phyloP scores from a whole-genome alignment of 2,329 filamentous ascomycete genomes.

The Xylaria sp. region DNA sequence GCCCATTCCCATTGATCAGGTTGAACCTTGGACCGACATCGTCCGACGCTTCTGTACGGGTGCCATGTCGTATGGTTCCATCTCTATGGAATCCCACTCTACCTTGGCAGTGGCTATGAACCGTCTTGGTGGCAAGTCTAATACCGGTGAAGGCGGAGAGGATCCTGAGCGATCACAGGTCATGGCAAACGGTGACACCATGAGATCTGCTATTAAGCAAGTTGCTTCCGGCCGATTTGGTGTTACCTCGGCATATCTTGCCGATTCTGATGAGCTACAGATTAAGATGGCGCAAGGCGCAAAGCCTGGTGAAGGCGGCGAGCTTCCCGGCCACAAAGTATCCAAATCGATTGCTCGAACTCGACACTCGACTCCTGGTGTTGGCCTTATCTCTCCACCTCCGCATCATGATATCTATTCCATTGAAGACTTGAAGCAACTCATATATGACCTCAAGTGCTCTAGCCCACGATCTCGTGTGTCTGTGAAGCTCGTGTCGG shows the following conservation, averaged over 20 bases:
- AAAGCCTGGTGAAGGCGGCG: slow-evolving; percentile 97
- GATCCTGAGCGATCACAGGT: slow-evolving; percentile 89
- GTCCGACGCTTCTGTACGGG: slow-evolving; percentile 96
- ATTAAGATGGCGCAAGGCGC: slow-evolving; percentile 99
- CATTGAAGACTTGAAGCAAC: slow-evolving; percentile 96
- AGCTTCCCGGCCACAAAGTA: slow-evolving; percentile 96
- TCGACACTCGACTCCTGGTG: slow-evolving; percentile 94
- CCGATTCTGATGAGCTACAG: slow-evolving; percentile 94
- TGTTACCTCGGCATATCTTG: slow-evolving; percentile 93
- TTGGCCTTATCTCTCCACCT: slow-evolving; percentile 94
- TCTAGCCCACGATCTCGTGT: slow-evolving; percentile 91
- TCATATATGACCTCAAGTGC: slow-evolving; percentile 98
- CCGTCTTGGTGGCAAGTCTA: slow-evolving; percentile 93
- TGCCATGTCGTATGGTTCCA: slow-evolving; percentile 98
- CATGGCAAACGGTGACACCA: slow-evolving; percentile 92
- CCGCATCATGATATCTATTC: slow-evolving; percentile 99
- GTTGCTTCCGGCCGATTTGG: slow-evolving; percentile 96
- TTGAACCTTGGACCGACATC: slow-evolving; percentile 98
- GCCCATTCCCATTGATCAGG: slow-evolving; percentile 92
- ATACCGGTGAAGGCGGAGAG: slow-evolving; percentile 97
- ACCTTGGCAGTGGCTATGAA: slow-evolving; percentile 98
- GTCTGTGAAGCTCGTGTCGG: slow-evolving; percentile 96
- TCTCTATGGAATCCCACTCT: slow-evolving; percentile 98
- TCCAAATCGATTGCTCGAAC: slow-evolving; percentile 93
- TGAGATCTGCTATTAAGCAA: slow-evolving; percentile 98